These are phyloP conservation scores for Linnemannia exigua DNA, from an alignment of 192 early-diverging fungal genomes.

Conservation along the genomic window DNA sequence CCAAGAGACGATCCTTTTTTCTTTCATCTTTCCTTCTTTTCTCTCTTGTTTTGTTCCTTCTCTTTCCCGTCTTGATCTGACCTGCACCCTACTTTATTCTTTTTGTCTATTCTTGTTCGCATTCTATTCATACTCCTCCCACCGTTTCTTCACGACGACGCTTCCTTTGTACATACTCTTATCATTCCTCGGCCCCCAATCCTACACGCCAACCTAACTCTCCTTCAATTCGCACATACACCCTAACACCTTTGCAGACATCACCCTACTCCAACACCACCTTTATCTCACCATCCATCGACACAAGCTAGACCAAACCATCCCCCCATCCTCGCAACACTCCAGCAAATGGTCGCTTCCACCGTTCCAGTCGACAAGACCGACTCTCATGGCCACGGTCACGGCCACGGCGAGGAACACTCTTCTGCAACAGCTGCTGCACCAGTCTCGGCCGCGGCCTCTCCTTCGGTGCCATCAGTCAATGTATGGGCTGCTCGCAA, in stretches of 20 bases:
- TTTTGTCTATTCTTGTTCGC: not conserved
- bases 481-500: conserved; percentile 47
- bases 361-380: not conserved
- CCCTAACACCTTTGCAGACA: not conserved
- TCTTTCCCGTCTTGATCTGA: not conserved
- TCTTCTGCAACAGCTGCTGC: conserved; percentile 24
- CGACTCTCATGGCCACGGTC: too few species aligned
- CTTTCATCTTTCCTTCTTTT: not conserved
- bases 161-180: too few species aligned
- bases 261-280: not conserved
- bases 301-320: not conserved
- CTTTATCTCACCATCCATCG: not conserved
- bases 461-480: conserved; percentile 25
- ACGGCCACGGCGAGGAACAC: not conserved
- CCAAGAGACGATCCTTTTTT: not conserved
- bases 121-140: too few species aligned
- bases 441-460: not conserved
- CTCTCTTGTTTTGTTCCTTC: not conserved
- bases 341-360: conserved; percentile 1
- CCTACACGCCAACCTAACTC: too few species aligned
- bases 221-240: not conserved
- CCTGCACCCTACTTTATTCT: not conserved
- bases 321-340: not conserved
- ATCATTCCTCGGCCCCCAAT: too few species aligned
- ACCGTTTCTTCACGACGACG: too few species aligned